These are phyloP conservation scores for Sinapis alba DNA, from an alignment of 441 rosid species.

Conservation along the genomic window DNA sequence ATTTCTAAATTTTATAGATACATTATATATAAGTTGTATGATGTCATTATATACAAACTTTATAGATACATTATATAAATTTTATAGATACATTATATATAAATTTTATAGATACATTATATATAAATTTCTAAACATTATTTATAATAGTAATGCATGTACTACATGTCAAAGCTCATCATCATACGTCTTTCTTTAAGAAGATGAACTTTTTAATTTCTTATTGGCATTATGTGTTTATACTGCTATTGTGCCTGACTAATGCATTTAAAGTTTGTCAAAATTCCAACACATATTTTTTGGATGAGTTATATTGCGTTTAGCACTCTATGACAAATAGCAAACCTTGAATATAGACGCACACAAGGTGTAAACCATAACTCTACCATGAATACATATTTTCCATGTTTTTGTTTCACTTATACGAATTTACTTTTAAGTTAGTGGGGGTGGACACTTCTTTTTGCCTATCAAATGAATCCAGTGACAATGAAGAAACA, in stretches of 20 bases:
- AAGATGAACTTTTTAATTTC: background rate
- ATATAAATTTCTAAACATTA: too few relatives aligned
- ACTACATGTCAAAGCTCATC: background rate
- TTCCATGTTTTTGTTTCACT: background rate
- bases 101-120: too few relatives aligned
- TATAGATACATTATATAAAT: too few relatives aligned
- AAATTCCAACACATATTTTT: background rate
- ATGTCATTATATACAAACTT: too few relatives aligned
- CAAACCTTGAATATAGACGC: background rate
- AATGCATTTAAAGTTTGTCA: background rate
- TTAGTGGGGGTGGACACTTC: background rate
- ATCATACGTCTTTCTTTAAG: background rate
- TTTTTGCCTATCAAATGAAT: background rate
- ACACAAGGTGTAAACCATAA: background rate
- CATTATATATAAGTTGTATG: too few relatives aligned
- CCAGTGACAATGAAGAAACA: background rate
- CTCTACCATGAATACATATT: background rate
- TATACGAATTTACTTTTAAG: background rate
- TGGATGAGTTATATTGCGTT: background rate
- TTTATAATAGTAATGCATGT: background rate
- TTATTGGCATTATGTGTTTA: background rate
- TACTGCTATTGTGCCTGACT: background rate
- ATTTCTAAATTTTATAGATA: too few relatives aligned
- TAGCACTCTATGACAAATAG: background rate
- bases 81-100: too few relatives aligned